phyloP scores from a whole-genome alignment of 2,329 filamentous ascomycete genomes.

The Didymella glomerata region DNA sequence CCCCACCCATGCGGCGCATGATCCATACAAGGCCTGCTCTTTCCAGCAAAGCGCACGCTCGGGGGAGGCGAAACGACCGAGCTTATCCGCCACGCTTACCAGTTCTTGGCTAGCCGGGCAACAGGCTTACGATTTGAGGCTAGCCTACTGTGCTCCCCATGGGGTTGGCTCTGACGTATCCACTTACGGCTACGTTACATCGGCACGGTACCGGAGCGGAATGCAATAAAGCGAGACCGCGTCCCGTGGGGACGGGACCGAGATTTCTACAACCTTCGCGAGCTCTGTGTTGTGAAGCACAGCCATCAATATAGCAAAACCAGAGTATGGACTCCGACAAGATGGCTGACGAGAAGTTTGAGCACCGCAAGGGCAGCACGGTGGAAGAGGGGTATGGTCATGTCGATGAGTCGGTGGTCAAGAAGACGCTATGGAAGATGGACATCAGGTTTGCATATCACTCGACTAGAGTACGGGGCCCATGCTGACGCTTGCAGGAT shows the following conservation, averaged over 20 bases:
- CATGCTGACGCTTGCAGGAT: constrained; percentile 55
- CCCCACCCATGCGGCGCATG: neutral
- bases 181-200: constrained; percentile 1
- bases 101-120: neutral
- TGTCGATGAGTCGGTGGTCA: constrained; percentile 23
- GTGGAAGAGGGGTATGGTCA: constrained; percentile 29
- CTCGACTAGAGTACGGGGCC: constrained; percentile 1
- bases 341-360: constrained; percentile 40
- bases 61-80: constrained; percentile 1
- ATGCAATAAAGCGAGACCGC: constrained; percentile 3
- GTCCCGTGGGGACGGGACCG: neutral
- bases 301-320: neutral
- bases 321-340: constrained; percentile 27
- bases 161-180: constrained; percentile 8
- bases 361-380: constrained; percentile 24
- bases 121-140: neutral
- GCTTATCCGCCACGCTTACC: constrained; percentile 5
- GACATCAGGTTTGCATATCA: constrained; percentile 57
- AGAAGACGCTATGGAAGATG: constrained; percentile 61
- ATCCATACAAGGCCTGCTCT: constrained; percentile 3
- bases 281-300: neutral
- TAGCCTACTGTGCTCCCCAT: constrained; percentile 8
- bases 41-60: neutral
- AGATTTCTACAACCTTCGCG: neutral
- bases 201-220: constrained; percentile 2